phyloP scores from a whole-genome alignment of 768 basidiomycete species.

The Termitomyces eurrhizus region DNA sequence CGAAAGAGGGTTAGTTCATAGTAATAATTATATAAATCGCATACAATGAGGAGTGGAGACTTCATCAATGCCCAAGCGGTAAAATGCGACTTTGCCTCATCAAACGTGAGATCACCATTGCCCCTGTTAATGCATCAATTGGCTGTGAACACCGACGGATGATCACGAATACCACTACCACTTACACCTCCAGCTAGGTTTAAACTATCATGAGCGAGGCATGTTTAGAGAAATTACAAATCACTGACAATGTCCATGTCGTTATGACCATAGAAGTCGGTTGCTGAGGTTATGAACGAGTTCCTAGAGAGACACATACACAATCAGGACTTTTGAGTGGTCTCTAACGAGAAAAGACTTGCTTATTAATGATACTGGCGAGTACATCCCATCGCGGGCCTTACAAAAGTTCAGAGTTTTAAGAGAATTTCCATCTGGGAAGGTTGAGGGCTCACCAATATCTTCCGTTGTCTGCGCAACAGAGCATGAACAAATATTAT shows the following conservation, averaged over 20 bases:
- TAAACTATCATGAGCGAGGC: neutral
- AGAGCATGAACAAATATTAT: constrained; percentile 1
- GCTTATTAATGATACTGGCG: constrained; percentile 58
- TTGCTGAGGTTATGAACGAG: constrained; percentile 61
- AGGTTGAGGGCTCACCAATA: constrained; percentile 26
- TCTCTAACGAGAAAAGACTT: constrained; percentile 4
- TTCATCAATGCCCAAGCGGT: constrained; percentile 74
- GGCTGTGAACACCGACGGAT: neutral
- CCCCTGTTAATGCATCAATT: constrained; percentile 35
- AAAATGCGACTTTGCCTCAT: constrained; percentile 68
- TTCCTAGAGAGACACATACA: constrained; percentile 37
- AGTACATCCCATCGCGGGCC: constrained; percentile 50
- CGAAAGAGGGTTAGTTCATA: neutral
- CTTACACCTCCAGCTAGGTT: constrained; percentile 51
- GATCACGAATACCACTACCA: constrained; percentile 10
- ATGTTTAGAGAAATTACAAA: neutral
- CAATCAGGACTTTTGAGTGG: neutral
- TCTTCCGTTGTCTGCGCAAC: constrained; percentile 46
- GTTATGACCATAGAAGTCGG: constrained; percentile 64
- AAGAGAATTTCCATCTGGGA: neutral
- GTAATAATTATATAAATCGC: constrained; percentile 9
- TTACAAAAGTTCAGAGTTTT: neutral
- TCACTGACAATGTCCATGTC: constrained; percentile 62
- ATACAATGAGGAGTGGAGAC: constrained; percentile 45
- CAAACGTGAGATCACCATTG: constrained; percentile 57